Evolutionary conservation across 1,284 basidiomycete species (phyloP), one percentile per base, ranked within the genome.

Genomic region (Naganishia liquefaciens): DNA sequence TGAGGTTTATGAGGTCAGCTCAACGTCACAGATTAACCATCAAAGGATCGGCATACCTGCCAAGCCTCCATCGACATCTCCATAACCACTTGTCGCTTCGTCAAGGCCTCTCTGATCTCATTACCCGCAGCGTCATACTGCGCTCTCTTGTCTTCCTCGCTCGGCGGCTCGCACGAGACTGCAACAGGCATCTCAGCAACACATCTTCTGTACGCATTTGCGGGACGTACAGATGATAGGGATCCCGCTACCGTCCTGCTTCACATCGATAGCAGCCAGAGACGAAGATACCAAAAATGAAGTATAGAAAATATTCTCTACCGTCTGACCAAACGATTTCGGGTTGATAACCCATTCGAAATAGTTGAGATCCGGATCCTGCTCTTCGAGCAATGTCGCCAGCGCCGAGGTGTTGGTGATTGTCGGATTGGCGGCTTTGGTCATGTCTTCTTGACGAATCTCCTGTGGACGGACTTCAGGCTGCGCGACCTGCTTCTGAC

Each of bases 271-370:
- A 2, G 72, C 75, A 0, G 76, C 80, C 54, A 72, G 73, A 13
- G 80, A 80, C 39, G 84, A 81, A 49, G 77, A 74, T n/a, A 84
- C 75, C 28, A 85, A 72, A 68, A 85, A 85, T 53, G 80, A 81
- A 33, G 82, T 76, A 70, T 81, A 83, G 69, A 85, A 85, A 55
- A 82, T 71, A 68, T 85, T 85, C 69, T 85, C 83, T 54, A 84
- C 80, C 1, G 81, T 81, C 60, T 84, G 82, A 25, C 76, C 74
- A 68, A 81, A 84, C 60, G 79, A 80, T 5, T 77, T 62, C 2
- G 83, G 83, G 66, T 84, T 81, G 64, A 83, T 71, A 39, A 82
- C 76, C 66, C 83, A 80, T 28, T 73, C 54, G 75, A 83, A 83
- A 54, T 76, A 62, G 43, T 68, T 64, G n/a, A 65, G 23, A 13